These are phyloP conservation scores for Macaranga tanarius DNA, from an alignment of 441 rosid species.

Conservation along the genomic window DNA sequence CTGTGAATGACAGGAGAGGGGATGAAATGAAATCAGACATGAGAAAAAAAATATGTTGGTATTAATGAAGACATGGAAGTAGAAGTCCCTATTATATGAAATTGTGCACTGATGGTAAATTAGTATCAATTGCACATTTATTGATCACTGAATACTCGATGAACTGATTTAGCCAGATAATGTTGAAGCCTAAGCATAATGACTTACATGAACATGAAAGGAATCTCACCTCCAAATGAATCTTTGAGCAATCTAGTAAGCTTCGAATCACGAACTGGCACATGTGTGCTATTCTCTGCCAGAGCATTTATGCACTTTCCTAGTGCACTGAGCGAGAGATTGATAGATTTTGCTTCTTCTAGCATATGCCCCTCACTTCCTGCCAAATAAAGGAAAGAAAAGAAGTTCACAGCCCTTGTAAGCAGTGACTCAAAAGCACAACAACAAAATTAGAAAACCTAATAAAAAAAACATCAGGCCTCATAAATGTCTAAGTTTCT, in stretches of 20 bases:
- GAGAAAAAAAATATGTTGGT: background rate
- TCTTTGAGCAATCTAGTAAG: conserved; percentile 91
- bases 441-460: conserved; percentile 3
- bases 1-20: conserved; percentile 31
- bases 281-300: conserved; percentile 93
- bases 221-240: conserved; percentile 92
- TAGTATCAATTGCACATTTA: background rate
- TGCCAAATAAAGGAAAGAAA: conserved; percentile 37
- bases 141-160: conserved; percentile 5
- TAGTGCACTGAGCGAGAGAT: conserved; percentile 96
- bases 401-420: conserved; percentile 14
- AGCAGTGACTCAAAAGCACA: background rate
- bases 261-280: conserved; percentile 98
- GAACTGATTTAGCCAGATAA: conserved; percentile 15
- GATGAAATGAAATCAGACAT: background rate
- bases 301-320: conserved; percentile 99
- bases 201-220: conserved; percentile 18
- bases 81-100: conserved; percentile 6
- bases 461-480: conserved; percentile 3
- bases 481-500: background rate
- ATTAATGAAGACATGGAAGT: background rate
- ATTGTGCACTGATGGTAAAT: conserved; percentile 10
- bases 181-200: conserved; percentile 5
- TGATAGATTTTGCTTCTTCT: conserved; percentile 98
- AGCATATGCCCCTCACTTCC: conserved; percentile 99